Base-by-base conservation (phyloP, 805 yeast genomes). In the Hanseniaspora jakobsenii region DNA sequence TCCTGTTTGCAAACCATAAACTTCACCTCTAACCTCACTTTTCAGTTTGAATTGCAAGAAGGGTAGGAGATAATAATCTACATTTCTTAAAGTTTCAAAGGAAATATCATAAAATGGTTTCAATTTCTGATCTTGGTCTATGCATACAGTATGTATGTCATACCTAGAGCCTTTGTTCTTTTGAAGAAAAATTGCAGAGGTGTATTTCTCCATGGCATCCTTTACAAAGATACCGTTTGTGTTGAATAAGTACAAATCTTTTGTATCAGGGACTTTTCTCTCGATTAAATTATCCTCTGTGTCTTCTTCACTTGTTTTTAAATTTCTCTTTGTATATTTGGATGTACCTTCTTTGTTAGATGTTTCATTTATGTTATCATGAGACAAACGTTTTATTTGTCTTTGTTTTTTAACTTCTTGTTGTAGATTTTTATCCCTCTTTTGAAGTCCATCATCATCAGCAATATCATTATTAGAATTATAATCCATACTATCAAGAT, bases 21-120 rank as follows among this genome's bases (percentile, higher is more conserved):
- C 64, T 47, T 60, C 64, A 0, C 55, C 50, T 40, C 61, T 50
- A 19, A 56, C 56, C 19, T 50, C 50, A n/a, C 50, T 55, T 16
- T 47, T 48, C 22, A 52, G 36, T 18, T 45, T 47, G 3, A 38
- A 41, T 6, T 55, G 53, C 9, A 49, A 47, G n/a, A 51, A 27
- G 12, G 49, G 48, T 28, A 48, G 24, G 2, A 42, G n/a, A 12
- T 35, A 42, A 16, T 35, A 28, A 9, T 35, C 36, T 2, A 17
- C 29, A 35, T 42, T 16, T 2, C 23, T 6, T 7, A 42, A 12
- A 2, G 12, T 6, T 1, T 27, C n/a, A 10, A 8, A 24, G 7
- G 46, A 30, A 9, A 17, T 17, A 2, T 42, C 22, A 19, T 35
- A 30, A n/a, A 18, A 14, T 4, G 6, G 6, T 5, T 22, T 10